phyloP scores from a whole-genome alignment of 257 asterid species.

The Solanum tarapatanum region DNA sequence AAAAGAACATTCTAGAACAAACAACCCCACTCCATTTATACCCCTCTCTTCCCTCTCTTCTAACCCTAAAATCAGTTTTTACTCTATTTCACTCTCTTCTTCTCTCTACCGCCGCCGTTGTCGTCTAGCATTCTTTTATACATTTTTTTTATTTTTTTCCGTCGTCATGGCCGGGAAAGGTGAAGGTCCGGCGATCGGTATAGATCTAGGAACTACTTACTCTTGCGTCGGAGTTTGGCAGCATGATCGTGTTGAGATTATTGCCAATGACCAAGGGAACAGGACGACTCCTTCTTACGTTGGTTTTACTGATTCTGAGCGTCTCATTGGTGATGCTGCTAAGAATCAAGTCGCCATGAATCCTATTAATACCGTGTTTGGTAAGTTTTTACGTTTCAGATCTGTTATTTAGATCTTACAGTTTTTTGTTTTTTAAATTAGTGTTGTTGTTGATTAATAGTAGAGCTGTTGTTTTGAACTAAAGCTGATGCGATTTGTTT shows the following conservation, averaged over 20 bases:
- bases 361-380: conserved; percentile 24
- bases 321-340: conserved; percentile 27
- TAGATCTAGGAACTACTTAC: conserved; percentile 27
- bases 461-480: neutral
- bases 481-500: neutral
- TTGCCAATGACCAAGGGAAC: conserved; percentile 32
- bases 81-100: neutral
- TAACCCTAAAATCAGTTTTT: neutral
- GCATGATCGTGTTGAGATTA: conserved; percentile 30
- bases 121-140: neutral
- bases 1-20: conserved; percentile 16
- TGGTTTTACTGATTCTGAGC: conserved; percentile 23
- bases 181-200: conserved; percentile 27
- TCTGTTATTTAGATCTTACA: neutral
- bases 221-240: conserved; percentile 29
- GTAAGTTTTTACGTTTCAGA: neutral
- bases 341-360: conserved; percentile 35
- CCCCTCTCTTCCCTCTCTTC: neutral
- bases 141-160: neutral
- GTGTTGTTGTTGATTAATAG: neutral
- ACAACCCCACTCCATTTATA: neutral
- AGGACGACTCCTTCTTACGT: conserved; percentile 30
- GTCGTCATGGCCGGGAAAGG: conserved; percentile 21
- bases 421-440: neutral
- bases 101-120: neutral